phyloP scores from a whole-genome alignment of 371 early-diverging fungal genomes.

The Mortierella sp. region DNA sequence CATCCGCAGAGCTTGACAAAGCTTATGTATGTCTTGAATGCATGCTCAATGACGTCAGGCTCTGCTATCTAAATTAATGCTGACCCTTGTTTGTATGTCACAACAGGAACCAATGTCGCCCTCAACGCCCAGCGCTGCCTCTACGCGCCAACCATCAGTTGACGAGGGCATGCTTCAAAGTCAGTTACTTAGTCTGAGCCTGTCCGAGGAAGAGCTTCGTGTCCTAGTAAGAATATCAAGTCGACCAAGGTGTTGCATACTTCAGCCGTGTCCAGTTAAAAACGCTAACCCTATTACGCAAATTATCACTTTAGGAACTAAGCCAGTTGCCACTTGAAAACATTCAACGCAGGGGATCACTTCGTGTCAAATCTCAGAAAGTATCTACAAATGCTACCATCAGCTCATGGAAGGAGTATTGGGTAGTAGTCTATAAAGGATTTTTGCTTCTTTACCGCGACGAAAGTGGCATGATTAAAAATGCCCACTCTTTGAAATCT shows the following conservation, averaged over 20 bases:
- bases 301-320: constrained; percentile 15
- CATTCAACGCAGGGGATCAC: constrained; percentile 43
- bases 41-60: neutral
- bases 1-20: neutral
- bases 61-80: neutral
- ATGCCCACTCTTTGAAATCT: constrained; percentile 25
- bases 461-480: constrained; percentile 38
- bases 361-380: constrained; percentile 47
- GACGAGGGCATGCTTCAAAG: constrained; percentile 50
- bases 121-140: neutral
- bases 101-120: constrained; percentile 10
- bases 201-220: constrained; percentile 42
- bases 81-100: neutral
- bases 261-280: neutral
- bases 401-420: constrained; percentile 55
- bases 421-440: constrained; percentile 49
- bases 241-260: neutral
- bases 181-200: constrained; percentile 36
- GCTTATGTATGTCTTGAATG: neutral
- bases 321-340: constrained; percentile 33
- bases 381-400: constrained; percentile 49
- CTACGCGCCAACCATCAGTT: constrained; percentile 37
- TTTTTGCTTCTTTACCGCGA: constrained; percentile 48
- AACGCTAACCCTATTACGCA: neutral
- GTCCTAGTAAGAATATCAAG: constrained; percentile 27